A percentile compares a stretch with the other conserved stretches of the same genome.
Conservation (phyloP, 768 basidiomycete genomes). For the Macrolepiota fuliginosa region DNA sequence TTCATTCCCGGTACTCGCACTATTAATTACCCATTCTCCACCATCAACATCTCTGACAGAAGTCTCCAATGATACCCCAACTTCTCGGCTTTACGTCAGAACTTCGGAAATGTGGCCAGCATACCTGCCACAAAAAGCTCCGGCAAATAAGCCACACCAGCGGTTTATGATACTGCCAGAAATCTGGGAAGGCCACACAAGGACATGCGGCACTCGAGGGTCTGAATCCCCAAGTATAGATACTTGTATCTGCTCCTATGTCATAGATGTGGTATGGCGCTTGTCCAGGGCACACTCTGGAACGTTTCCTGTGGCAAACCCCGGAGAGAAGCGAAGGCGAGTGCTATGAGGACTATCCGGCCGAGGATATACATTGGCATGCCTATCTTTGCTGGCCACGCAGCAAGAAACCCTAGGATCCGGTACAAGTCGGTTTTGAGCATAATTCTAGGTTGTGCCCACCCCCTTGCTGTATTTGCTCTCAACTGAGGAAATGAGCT, state of each 20-base stretch:
- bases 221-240: too few relatives aligned
- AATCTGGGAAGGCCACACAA: too few relatives aligned
- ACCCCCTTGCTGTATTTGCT: neutral
- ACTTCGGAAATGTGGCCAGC: too few relatives aligned
- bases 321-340: slow-evolving; percentile 1
- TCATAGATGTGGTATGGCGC: slow-evolving; percentile 1
- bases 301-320: neutral
- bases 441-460: neutral
- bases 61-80: too few relatives aligned
- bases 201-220: too few relatives aligned
- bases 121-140: too few relatives aligned
- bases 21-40: too few relatives aligned
- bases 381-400: neutral
- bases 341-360: neutral
- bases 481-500: neutral
- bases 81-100: too few relatives aligned
- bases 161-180: too few relatives aligned
- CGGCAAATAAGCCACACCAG: too few relatives aligned
- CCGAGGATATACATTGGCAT: slow-evolving; percentile 10
- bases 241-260: neutral
- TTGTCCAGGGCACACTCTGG: slow-evolving; percentile 1
- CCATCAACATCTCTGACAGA: too few relatives aligned
- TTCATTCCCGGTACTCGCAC: too few relatives aligned
- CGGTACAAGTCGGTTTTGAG: neutral
- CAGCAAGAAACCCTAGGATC: neutral